Percentiles rank a stretch among this genome's conserved stretches.
These are phyloP conservation scores for sweet orange (Citrus sinensis) DNA, from an alignment of 345 rosid species.

Conservation along the genomic window DNA sequence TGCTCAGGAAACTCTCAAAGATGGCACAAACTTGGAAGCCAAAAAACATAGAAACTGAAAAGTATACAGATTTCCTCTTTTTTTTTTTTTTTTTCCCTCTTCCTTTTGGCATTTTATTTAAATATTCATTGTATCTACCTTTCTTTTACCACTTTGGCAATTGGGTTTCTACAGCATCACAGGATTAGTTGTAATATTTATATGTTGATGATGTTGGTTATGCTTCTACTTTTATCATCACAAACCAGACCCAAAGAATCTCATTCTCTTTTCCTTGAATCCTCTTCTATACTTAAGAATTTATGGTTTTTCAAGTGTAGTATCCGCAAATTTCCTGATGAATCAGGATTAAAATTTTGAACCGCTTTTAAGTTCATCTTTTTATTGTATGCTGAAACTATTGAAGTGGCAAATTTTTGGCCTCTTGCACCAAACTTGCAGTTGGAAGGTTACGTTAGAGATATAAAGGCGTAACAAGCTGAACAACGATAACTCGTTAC, in stretches of 20 bases:
- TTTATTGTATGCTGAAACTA: neutral
- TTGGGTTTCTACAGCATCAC: slow-evolving; percentile 30
- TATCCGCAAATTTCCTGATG: neutral
- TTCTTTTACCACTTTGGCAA: slow-evolving; percentile 10
- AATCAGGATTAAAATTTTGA: neutral
- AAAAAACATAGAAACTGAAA: slow-evolving; percentile 57
- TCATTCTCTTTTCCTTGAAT: neutral
- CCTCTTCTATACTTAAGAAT: too few relatives aligned
- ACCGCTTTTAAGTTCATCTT: neutral
- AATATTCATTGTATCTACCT: slow-evolving; percentile 31
- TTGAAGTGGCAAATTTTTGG: neutral
- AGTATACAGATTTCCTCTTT: slow-evolving; percentile 30
- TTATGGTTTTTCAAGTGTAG: neutral
- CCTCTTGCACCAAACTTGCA: neutral
- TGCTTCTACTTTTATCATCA: neutral
- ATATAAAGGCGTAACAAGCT: too few relatives aligned
- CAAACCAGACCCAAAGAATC: neutral
- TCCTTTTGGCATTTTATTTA: slow-evolving; percentile 8
- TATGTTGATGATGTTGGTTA: slow-evolving; percentile 1
- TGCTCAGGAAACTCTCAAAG: slow-evolving; percentile 77
- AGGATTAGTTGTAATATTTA: slow-evolving; percentile 19
- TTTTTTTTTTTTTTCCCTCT: neutral
- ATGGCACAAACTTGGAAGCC: slow-evolving; percentile 77
- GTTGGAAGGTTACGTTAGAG: neutral
- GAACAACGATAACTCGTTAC: neutral